Percentiles rank a stretch among this genome's conserved stretches.
phyloP scores from a whole-genome alignment of 2,329 filamentous ascomycete genomes.

The Bertia moriformis region DNA sequence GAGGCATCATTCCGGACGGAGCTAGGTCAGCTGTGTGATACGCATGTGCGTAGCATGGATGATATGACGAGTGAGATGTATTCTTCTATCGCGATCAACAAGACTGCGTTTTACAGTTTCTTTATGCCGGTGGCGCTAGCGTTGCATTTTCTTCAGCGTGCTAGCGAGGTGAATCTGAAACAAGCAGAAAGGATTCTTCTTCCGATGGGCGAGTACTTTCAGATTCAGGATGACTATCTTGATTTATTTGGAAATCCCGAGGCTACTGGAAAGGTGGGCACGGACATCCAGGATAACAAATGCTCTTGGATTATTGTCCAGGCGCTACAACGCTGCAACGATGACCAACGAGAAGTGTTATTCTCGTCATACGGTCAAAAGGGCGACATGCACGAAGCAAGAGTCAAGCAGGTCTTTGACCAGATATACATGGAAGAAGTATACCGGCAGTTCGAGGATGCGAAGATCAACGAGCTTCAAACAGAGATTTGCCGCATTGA shows the following conservation, averaged over 20 bases:
- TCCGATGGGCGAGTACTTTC: slow-evolving; percentile 96
- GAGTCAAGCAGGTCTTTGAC: no score
- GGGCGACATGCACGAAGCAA: no score
- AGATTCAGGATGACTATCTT: slow-evolving; percentile 96
- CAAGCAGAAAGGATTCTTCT: slow-evolving; percentile 84
- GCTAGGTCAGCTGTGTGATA: slow-evolving; percentile 83
- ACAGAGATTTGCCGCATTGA: no score
- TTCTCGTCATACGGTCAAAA: no score
- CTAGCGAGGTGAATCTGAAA: slow-evolving; percentile 77
- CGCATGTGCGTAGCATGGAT: no score
- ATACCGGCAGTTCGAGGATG: no score
- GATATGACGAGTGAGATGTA: slow-evolving; percentile 90
- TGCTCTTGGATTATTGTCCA: slow-evolving; percentile 95
- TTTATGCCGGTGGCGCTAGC: slow-evolving; percentile 91
- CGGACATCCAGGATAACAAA: slow-evolving; percentile 99
- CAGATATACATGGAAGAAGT: no score
- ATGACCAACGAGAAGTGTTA: no score
- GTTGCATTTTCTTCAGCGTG: slow-evolving; percentile 70
- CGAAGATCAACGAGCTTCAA: no score
- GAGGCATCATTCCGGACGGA: slow-evolving; percentile 89
- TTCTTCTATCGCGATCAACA: slow-evolving; percentile 97
- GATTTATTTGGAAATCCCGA: slow-evolving; percentile 91
- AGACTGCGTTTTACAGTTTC: slow-evolving; percentile 98
- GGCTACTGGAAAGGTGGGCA: slow-evolving; percentile 94
- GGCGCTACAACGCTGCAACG: no score